Conservation (phyloP, 352 stramenopile genomes). For the Pythium myriotylum region DNA sequence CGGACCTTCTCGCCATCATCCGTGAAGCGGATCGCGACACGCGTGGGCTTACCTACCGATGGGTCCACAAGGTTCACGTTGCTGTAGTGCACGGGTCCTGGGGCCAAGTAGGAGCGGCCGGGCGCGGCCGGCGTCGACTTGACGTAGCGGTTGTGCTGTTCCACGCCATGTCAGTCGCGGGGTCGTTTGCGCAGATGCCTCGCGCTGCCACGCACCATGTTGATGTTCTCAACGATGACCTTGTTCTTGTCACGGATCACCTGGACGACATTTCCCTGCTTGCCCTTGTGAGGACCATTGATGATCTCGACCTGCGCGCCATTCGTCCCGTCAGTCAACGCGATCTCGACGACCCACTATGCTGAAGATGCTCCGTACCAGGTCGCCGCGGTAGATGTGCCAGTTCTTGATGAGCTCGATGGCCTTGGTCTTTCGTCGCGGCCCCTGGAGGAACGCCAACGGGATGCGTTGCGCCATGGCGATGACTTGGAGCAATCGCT, state of each 20-base stretch:
- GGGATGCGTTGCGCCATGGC: conserved; percentile 77
- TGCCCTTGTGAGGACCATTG: conserved; percentile 81
- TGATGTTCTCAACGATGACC: conserved; percentile 86
- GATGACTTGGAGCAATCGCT: conserved; percentile 16
- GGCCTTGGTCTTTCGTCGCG: conserved; percentile 76
- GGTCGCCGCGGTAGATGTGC: conserved; percentile 79
- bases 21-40: conserved; percentile 81
- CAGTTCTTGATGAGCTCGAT: conserved; percentile 81
- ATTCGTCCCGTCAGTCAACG: neutral
- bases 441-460: conserved; percentile 75
- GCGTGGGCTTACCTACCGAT: conserved; percentile 79
- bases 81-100: conserved; percentile 86
- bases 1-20: conserved; percentile 95
- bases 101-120: conserved; percentile 79
- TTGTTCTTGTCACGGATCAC: conserved; percentile 80
- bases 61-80: conserved; percentile 86
- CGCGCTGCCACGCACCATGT: conserved; percentile 55
- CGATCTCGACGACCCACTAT: too few species aligned
- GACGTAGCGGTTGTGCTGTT: conserved; percentile 76
- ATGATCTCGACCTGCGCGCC: conserved; percentile 72
- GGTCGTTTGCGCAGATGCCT: neutral
- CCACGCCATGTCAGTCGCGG: too few species aligned
- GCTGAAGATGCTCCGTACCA: too few species aligned
- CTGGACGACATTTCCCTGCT: conserved; percentile 71
- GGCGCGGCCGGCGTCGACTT: conserved; percentile 71